Conservation (phyloP, 2,329 filamentous ascomycete genomes). For the Fusarium poae region DNA sequence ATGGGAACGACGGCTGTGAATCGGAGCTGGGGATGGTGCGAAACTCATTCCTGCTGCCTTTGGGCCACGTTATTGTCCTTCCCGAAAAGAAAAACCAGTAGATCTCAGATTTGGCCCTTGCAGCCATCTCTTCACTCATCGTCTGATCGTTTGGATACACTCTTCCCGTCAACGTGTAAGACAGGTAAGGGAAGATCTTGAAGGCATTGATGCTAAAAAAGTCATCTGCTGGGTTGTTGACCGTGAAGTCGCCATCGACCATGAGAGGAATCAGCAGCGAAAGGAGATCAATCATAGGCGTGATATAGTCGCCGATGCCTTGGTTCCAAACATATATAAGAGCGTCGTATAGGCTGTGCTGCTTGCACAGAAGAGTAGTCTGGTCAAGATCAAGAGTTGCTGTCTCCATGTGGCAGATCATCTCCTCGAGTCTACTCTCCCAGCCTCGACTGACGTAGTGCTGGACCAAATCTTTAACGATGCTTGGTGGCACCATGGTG, state of each 20-base stretch:
- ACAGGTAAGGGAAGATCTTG: constrained; percentile 95
- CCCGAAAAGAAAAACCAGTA: constrained; percentile 96
- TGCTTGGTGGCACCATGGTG: constrained; percentile 79
- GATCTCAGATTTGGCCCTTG: constrained; percentile 84
- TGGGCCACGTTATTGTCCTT: constrained; percentile 80
- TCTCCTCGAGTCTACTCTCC: constrained; percentile 86
- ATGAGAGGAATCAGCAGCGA: constrained; percentile 73
- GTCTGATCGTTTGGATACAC: constrained; percentile 88
- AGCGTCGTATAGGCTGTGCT: constrained; percentile 92
- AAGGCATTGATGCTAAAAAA: constrained; percentile 77
- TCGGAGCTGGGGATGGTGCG: constrained; percentile 68
- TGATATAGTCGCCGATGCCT: constrained; percentile 88
- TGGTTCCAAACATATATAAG: constrained; percentile 98
- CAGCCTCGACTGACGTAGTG: constrained; percentile 83
- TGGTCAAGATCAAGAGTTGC: constrained; percentile 94
- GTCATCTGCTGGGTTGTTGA: constrained; percentile 70
- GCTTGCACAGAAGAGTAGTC: constrained; percentile 89
- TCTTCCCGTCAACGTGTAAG: constrained; percentile 89
- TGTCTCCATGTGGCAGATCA: constrained; percentile 93
- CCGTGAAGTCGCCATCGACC: constrained; percentile 66
- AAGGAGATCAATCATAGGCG: constrained; percentile 87
- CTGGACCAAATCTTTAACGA: constrained; percentile 86
- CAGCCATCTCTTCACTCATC: constrained; percentile 79
- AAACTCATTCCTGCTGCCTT: constrained; percentile 70
- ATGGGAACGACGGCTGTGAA: constrained; percentile 83